Conservation (phyloP, 106 monocot species). For the Dendrobium officinale region DNA sequence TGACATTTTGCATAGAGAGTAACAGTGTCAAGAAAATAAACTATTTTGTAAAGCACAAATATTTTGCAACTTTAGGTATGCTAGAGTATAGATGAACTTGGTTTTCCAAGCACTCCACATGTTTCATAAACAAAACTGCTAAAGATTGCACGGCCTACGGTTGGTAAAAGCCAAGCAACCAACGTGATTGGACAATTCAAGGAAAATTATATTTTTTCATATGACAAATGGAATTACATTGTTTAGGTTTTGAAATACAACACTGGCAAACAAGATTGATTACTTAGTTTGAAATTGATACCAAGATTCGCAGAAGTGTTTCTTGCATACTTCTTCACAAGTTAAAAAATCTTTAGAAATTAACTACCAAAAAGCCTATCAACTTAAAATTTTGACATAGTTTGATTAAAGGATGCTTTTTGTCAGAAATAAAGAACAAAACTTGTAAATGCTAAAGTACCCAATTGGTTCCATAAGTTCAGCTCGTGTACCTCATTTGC, state of each 20-base stretch:
- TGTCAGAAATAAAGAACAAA: not conserved
- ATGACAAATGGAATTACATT: not conserved
- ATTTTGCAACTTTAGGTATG: not conserved
- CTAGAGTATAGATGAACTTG: not conserved
- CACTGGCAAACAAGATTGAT: not conserved
- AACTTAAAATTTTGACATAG: not conserved
- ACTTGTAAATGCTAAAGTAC: not conserved
- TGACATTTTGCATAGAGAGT: not conserved
- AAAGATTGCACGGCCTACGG: not conserved
- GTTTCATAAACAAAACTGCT: not conserved
- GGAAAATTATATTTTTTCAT: not conserved
- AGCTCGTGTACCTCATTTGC: not conserved
- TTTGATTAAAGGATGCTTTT: not conserved
- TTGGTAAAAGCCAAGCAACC: not conserved
- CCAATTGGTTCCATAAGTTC: not conserved
- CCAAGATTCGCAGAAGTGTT: not conserved
- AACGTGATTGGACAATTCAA: not conserved
- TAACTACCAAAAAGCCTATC: not conserved
- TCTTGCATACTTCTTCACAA: not conserved
- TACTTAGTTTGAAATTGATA: not conserved
- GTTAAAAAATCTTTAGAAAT: not conserved
- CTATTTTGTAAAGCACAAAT: slow-evolving; percentile 3
- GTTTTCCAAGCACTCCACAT: not conserved
- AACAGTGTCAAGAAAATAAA: not conserved
- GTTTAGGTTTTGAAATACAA: not conserved